A percentile compares a stretch with the other conserved stretches of the same genome.
Evolutionary conservation across 2,329 filamentous ascomycete species (phyloP).

Genomic region (Cercospora nicotianae): DNA sequence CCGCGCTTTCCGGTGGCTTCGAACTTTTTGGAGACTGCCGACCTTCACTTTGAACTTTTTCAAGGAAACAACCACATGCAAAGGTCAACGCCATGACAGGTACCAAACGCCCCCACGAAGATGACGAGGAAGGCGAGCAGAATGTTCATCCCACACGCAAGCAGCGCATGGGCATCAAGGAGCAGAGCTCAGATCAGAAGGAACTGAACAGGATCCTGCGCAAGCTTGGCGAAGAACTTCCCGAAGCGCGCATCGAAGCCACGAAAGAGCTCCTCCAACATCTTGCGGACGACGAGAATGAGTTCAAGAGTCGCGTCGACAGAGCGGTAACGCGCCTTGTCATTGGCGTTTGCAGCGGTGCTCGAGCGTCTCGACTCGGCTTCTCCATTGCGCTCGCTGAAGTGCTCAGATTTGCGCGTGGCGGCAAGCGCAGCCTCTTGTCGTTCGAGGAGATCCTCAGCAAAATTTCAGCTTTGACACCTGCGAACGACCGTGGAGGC

Average conservation of each 20-base stretch:
- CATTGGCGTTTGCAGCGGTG: constrained; percentile 82
- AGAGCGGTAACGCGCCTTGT: constrained; percentile 59
- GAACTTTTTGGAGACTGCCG: not conserved
- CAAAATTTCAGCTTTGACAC: constrained; percentile 55
- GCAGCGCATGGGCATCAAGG: constrained; percentile 30
- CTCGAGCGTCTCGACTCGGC: constrained; percentile 83
- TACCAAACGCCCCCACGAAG: constrained; percentile 28
- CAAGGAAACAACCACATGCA: not conserved
- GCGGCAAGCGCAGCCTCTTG: constrained; percentile 13
- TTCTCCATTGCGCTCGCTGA: constrained; percentile 89
- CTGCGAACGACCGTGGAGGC: constrained; percentile 54
- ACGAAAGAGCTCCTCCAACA: constrained; percentile 47
- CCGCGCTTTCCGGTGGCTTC: not conserved
- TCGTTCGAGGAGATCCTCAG: constrained; percentile 45
- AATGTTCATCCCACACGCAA: constrained; percentile 36
- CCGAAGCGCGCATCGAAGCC: constrained; percentile 46
- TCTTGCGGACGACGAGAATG: constrained; percentile 42
- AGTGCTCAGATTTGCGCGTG: constrained; percentile 65
- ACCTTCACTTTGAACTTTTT: not conserved
- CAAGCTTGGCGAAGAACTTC: constrained; percentile 49
- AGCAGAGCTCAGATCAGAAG: constrained; percentile 43
- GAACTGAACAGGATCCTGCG: constrained; percentile 50
- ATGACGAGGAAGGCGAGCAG: constrained; percentile 21
- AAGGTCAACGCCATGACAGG: constrained; percentile 25
- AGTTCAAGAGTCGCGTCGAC: constrained; percentile 42